Evolutionary conservation across 1,139 yeast genomes (phyloP).

Genomic region (Magnusiomyces magnusii): DNA sequence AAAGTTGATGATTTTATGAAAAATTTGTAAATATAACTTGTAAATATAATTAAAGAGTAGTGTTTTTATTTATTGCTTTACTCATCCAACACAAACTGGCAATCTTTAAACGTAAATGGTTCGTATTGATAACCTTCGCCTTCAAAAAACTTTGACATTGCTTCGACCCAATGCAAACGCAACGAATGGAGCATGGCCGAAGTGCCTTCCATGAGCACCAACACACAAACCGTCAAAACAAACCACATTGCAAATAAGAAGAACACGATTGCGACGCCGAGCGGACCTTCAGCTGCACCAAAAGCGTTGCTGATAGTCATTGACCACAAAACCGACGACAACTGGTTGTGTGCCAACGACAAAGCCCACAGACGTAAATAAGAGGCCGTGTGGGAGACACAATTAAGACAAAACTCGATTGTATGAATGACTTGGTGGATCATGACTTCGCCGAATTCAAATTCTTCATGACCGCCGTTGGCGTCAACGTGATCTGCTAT

Average conservation of each 20-base stretch:
- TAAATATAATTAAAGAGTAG: neutral
- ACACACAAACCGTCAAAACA: constrained; percentile 75
- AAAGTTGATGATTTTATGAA: too few species aligned
- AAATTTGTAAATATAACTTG: neutral
- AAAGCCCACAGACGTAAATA: constrained; percentile 96
- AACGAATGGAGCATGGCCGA: constrained; percentile 97
- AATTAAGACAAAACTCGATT: constrained; percentile 93
- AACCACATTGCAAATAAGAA: constrained; percentile 92
- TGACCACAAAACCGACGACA: constrained; percentile 89
- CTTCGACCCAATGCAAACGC: constrained; percentile 98
- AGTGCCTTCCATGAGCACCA: constrained; percentile 98
- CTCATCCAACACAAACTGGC: neutral
- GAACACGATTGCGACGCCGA: constrained; percentile 68
- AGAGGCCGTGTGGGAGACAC: constrained; percentile 98
- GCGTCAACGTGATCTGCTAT: constrained; percentile 16
- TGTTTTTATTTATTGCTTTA: neutral
- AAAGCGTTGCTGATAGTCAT: constrained; percentile 90
- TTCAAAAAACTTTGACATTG: constrained; percentile 95
- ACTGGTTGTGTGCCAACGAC: constrained; percentile 94
- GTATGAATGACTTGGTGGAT: constrained; percentile 98
- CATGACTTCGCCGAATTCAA: constrained; percentile 84
- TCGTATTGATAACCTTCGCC: constrained; percentile 90
- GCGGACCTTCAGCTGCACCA: constrained; percentile 64
- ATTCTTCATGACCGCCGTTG: constrained; percentile 32
- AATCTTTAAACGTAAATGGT: constrained; percentile 57